phyloP scores from a whole-genome alignment of 164 flowering plant genomes.

The Magnolia changhungtana region DNA sequence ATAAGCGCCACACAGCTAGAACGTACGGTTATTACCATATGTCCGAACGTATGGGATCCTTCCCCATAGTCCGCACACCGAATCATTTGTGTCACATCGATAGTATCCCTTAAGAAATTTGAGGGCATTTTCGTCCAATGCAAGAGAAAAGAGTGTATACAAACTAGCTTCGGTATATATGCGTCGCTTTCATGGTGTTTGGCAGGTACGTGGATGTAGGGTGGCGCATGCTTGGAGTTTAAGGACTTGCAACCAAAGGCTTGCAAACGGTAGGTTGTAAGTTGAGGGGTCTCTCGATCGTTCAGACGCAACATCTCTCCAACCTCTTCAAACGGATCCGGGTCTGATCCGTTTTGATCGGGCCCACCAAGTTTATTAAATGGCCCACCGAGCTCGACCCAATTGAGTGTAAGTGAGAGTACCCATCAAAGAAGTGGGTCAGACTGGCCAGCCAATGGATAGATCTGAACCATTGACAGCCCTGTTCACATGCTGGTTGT shows the following conservation, averaged over 20 bases:
- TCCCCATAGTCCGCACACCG: too few relatives aligned
- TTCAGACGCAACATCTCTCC: neutral
- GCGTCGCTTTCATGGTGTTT: conserved; percentile 6
- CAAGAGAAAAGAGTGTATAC: neutral
- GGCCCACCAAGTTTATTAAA: too few relatives aligned
- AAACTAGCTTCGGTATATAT: neutral
- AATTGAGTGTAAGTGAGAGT: too few relatives aligned
- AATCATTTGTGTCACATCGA: neutral
- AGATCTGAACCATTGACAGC: too few relatives aligned
- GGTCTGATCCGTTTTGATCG: neutral
- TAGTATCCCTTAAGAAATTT: neutral
- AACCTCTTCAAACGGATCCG: neutral
- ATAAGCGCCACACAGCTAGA: too few relatives aligned
- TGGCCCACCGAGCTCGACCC: too few relatives aligned
- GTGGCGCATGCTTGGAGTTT: conserved; percentile 21
- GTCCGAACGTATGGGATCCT: too few relatives aligned
- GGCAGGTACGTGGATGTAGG: neutral
- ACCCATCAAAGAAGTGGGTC: too few relatives aligned
- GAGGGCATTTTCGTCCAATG: neutral
- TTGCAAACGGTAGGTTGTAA: conserved; percentile 29
- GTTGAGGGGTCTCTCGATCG: conserved; percentile 36
- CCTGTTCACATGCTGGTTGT: too few relatives aligned
- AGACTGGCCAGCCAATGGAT: too few relatives aligned
- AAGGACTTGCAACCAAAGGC: conserved; percentile 36
- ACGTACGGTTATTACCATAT: too few relatives aligned